Base-by-base conservation (phyloP, 441 rosid genomes). In the Brassica balearica region DNA sequence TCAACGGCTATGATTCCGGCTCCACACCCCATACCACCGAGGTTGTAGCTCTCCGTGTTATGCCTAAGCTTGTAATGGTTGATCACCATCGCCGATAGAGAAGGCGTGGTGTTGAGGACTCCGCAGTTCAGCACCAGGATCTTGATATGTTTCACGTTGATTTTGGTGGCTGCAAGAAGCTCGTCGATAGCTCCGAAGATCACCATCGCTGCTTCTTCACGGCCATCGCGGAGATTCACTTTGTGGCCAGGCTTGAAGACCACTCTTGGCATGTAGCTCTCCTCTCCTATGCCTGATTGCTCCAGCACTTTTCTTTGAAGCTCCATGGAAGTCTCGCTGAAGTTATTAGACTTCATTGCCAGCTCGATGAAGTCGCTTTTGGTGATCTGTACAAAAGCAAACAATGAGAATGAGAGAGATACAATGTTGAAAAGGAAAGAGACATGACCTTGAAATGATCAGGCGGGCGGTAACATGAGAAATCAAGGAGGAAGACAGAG, bases 11-110 rank as follows among this genome's bases (percentile, higher is more conserved):
- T 83, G 72, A 89, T 71, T 15, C 95, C 93, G 0, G 93, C 93
- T 14, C 92, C 78, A 51, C 95, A 90, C 0, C 95, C 92, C 97
- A 90, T 92, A 5, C 92, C 97, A 17, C 92, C 93, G 17, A 92
- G 88, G 71, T 89, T 90, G 83, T 85, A 90, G 88, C 88, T 90
- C 55, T 80, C 85, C 63, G 90, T 83, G 71, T 87, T 74, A 20
- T 90, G 92, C 75, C 87, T 68, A 22, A 90, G 86, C 80, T 89
- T 92, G 69, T 89, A 90, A 74, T 85, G 90, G 60, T 90, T 92
- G 51, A 90, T 87, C 15, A 92, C 80, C 93, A 86, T 92, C 36
- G 95, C 83, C 2, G 97, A 85, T 9, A 90, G 79, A 17, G 93
- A 90, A 0, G 95, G 93, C 1, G 92, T 88, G 0, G 95, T 86